Base-by-base conservation (phyloP, 2,329 filamentous ascomycete species). In the Thielaviopsis musarum region DNA sequence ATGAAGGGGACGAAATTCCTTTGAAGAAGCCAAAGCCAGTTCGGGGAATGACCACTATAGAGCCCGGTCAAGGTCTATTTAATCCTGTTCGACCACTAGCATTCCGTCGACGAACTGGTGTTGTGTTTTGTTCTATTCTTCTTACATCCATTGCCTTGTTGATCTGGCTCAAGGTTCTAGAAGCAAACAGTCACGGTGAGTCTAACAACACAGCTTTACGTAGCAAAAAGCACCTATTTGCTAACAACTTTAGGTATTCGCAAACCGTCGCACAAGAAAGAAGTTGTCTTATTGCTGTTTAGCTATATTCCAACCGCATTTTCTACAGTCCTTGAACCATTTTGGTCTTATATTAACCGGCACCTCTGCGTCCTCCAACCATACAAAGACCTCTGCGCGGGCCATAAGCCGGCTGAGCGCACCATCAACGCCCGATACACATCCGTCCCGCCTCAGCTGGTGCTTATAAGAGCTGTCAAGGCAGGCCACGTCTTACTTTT, bases 301-400 rank as follows among this genome's bases (percentile, higher is more conserved):
- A 75, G 72, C 6, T 82, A 81, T 55, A 66, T 82, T 0, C 80
- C 80, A 0, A 82, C 78, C 0, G 69, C 73, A 0, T 68, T 83
- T 3, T 76, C 79, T 0, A 83, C 80, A 0, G 57, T 82, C 0
- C 69, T 82, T 0, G 81, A 84, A 41, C 80, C 81, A 0, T 71
- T 78, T 1, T 81, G 80, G 75, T 67, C 80, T 0, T 64, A 82
- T 0, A 60, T 84, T 0, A 83, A 80, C 51, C 71, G 80, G 0
- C 58, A 77, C 0, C 63, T 81, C 0, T 82, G 78, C 49, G 65
- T 81, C 9, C 62, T 84, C 0, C 75, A 81, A 30, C 81, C 81
- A 0, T 76, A 81, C 19, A 70, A 77, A 1, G 73, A 78, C 15
- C 67, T 84, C 0, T 70, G 71, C 21, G 61, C 64, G 5, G 74